phyloP scores from a whole-genome alignment of 192 early-diverging fungal genomes.

The Podila epigama region DNA sequence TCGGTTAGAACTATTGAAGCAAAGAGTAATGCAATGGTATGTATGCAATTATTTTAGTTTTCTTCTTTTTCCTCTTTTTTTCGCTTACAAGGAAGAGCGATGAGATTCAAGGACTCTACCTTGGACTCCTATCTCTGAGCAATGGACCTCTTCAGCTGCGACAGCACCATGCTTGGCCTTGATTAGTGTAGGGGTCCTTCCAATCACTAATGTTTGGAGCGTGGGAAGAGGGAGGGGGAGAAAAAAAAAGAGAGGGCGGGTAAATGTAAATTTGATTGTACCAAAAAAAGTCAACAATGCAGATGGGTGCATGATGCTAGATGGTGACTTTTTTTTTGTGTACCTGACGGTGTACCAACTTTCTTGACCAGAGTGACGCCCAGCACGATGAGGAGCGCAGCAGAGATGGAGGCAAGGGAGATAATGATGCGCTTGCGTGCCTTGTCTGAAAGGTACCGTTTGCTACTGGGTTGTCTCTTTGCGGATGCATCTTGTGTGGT shows the following conservation, averaged over 20 bases:
- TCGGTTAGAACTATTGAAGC: constrained; percentile 68
- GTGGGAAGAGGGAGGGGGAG: background rate
- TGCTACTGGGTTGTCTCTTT: background rate
- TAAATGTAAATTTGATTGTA: background rate
- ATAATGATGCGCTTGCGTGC: constrained; percentile 43
- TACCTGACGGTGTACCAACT: constrained; percentile 25
- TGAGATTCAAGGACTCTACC: too few relatives aligned
- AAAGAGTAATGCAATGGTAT: background rate
- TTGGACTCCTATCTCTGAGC: constrained; percentile 73
- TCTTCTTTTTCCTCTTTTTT: background rate
- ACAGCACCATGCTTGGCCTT: constrained; percentile 68
- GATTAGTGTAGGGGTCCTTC: constrained; percentile 40
- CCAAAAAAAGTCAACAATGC: background rate
- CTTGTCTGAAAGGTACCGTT: constrained; percentile 14
- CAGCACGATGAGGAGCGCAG: constrained; percentile 28
- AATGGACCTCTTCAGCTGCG: constrained; percentile 71
- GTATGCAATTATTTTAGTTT: too few relatives aligned
- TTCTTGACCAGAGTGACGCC: constrained; percentile 31
- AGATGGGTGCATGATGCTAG: background rate
- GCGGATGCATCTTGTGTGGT: constrained; percentile 3
- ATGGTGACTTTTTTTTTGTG: too few relatives aligned
- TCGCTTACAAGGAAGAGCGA: too few relatives aligned
- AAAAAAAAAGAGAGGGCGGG: background rate
- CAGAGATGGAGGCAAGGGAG: constrained; percentile 35
- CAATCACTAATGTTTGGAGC: constrained; percentile 2